Conservation (phyloP, 495 filamentous ascomycete species). For the Chaetomium fimeti region DNA sequence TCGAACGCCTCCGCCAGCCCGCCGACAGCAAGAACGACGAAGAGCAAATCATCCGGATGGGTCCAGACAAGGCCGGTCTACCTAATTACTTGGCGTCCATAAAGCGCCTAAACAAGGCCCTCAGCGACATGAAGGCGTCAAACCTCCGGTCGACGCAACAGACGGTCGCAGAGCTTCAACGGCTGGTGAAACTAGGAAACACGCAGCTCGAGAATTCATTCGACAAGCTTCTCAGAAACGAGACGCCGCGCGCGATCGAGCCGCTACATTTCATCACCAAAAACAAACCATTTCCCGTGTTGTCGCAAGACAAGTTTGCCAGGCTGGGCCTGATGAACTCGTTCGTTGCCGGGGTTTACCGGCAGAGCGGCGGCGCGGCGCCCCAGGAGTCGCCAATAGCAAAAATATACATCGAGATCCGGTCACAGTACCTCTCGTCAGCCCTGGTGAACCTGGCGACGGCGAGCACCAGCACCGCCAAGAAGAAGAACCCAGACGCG, state of each 20-base stretch:
- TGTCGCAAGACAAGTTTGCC: constrained; percentile 52
- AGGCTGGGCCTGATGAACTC: constrained; percentile 52
- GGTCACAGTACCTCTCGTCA: constrained; percentile 78
- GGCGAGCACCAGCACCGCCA: constrained; percentile 84
- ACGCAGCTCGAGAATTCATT: constrained; percentile 80
- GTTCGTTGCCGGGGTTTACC: constrained; percentile 40
- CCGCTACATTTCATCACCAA: constrained; percentile 94
- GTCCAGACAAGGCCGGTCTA: constrained; percentile 75
- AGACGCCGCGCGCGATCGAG: constrained; percentile 74
- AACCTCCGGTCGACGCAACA: constrained; percentile 91
- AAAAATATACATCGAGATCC: constrained; percentile 78
- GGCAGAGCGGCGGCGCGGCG: constrained; percentile 36
- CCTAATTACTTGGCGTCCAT: constrained; percentile 85
- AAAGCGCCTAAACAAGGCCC: constrained; percentile 78
- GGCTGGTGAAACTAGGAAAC: constrained; percentile 72
- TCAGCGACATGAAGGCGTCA: constrained; percentile 75
- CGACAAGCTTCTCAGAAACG: constrained; percentile 63
- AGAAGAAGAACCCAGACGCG: constrained; percentile 72
- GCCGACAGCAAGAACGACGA: constrained; percentile 84
- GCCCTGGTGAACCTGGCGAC: constrained; percentile 80
- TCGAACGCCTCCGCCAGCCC: constrained; percentile 83
- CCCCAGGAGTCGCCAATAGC: constrained; percentile 65
- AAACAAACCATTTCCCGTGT: constrained; percentile 53
- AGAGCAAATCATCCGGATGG: constrained; percentile 83
- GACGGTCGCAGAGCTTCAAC: constrained; percentile 75